phyloP scores from a whole-genome alignment of 1,139 yeast species.

The Blastobotrys illinoisensis region DNA sequence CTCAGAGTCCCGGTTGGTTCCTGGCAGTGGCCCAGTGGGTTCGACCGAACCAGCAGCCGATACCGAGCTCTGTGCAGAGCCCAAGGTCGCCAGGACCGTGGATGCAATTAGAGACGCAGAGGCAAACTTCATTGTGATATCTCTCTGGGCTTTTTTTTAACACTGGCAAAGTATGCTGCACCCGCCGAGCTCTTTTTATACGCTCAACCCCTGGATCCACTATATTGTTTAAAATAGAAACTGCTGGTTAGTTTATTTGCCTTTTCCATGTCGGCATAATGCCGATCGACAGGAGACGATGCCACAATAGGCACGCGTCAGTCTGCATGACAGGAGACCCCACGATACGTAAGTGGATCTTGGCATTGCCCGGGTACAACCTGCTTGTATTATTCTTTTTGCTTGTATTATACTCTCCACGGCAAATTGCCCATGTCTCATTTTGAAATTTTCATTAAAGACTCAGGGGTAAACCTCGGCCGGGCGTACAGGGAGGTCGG shows the following conservation, averaged over 20 bases:
- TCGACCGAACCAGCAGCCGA: not conserved
- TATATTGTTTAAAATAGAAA: not conserved
- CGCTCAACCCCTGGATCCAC: not conserved
- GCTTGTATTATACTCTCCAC: not conserved
- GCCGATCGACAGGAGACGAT: not conserved
- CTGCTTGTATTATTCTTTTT: no score
- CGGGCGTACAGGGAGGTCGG: no score
- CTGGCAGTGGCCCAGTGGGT: conserved; percentile 4
- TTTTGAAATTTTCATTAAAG: no score
- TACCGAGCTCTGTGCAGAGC: not conserved
- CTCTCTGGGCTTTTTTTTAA: not conserved
- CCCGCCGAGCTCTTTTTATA: not conserved
- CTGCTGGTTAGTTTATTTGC: not conserved
- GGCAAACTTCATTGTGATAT: not conserved
- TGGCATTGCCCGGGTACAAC: no score
- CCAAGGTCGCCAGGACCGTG: not conserved
- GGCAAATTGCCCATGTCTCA: not conserved
- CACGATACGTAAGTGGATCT: not conserved
- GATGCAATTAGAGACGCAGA: not conserved
- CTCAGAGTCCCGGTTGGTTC: conserved; percentile 6
- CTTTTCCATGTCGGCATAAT: not conserved
- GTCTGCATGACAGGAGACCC: not conserved
- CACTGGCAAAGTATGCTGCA: no score
- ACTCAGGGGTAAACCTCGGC: no score
- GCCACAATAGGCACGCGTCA: not conserved